These are phyloP conservation scores for Podaxis sp. DNA, from an alignment of 768 basidiomycete species.

Conservation along the genomic window DNA sequence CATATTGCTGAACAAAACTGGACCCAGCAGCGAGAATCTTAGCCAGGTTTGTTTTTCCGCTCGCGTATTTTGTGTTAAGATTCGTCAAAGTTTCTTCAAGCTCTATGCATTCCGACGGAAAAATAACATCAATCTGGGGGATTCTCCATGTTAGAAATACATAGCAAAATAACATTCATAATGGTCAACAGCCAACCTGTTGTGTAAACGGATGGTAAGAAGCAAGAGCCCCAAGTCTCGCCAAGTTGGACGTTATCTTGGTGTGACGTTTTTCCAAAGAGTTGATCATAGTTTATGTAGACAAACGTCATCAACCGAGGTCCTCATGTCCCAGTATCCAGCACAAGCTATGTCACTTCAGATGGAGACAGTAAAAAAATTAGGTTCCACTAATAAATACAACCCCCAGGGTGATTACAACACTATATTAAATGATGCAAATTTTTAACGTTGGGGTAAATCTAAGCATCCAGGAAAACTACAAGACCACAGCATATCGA, in stretches of 20 bases:
- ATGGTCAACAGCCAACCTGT: conserved; percentile 30
- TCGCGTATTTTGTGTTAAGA: conserved; percentile 41
- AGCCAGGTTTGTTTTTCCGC: conserved; percentile 36
- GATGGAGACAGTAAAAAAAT: neutral
- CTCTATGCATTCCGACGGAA: conserved; percentile 36
- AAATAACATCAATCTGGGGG: conserved; percentile 57
- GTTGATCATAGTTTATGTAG: neutral
- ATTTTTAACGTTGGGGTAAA: conserved; percentile 2
- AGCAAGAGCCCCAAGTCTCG: conserved; percentile 22
- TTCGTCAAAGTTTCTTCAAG: conserved; percentile 35
- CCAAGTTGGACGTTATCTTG: conserved; percentile 13
- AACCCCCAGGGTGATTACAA: conserved; percentile 9
- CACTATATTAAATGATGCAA: conserved; percentile 9
- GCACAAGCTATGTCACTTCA: neutral
- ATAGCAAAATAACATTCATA: neutral
- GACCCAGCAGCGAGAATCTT: conserved; percentile 21
- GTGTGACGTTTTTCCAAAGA: conserved; percentile 13
- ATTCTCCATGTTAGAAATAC: neutral
- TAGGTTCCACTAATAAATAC: conserved; percentile 9
- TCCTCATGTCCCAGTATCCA: neutral
- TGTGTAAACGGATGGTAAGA: conserved; percentile 35
- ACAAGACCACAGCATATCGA: neutral
- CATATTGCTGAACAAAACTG: neutral
- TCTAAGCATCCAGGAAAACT: conserved; percentile 10
- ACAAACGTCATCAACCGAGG: neutral